Conservation (phyloP, 2,329 filamentous ascomycete species). For the Phaeophleospora eucalypticola region DNA sequence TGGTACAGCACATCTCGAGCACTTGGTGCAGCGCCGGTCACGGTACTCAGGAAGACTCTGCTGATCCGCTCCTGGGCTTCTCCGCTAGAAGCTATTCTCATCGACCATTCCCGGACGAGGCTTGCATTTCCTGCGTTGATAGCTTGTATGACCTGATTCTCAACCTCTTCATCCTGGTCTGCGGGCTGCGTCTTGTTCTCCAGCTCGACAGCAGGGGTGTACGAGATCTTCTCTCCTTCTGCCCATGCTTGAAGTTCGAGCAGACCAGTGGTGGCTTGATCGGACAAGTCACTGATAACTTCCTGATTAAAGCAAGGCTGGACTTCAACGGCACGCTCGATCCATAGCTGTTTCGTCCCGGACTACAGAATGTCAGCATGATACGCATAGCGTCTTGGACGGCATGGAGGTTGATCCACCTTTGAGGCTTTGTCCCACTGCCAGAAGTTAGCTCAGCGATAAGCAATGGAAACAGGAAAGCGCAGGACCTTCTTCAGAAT, state of each 20-base stretch:
- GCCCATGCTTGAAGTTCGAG: constrained; percentile 96
- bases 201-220: constrained; percentile 34
- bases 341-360: constrained; percentile 94
- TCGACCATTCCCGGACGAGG: constrained; percentile 74
- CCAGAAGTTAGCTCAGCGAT: constrained; percentile 36
- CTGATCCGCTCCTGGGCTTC: constrained; percentile 74
- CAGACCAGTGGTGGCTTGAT: constrained; percentile 92
- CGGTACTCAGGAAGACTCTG: constrained; percentile 81
- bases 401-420: constrained; percentile 41
- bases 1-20: constrained; percentile 73
- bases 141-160: constrained; percentile 81
- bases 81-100: constrained; percentile 59
- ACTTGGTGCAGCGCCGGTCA: constrained; percentile 76
- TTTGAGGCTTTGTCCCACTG: constrained; percentile 99
- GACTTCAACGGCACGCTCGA: constrained; percentile 92
- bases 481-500: constrained; percentile 81
- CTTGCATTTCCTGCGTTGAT: constrained; percentile 77
- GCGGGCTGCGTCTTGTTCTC: constrained; percentile 36
- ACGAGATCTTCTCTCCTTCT: constrained; percentile 89
- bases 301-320: constrained; percentile 98
- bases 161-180: constrained; percentile 82
- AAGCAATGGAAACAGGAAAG: constrained; percentile 10
- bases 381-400: constrained; percentile 1
- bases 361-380: constrained; percentile 53
- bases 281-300: constrained; percentile 92